These are phyloP conservation scores for Kingdonia uniflora DNA, from an alignment of 164 flowering plant species.

Conservation along the genomic window DNA sequence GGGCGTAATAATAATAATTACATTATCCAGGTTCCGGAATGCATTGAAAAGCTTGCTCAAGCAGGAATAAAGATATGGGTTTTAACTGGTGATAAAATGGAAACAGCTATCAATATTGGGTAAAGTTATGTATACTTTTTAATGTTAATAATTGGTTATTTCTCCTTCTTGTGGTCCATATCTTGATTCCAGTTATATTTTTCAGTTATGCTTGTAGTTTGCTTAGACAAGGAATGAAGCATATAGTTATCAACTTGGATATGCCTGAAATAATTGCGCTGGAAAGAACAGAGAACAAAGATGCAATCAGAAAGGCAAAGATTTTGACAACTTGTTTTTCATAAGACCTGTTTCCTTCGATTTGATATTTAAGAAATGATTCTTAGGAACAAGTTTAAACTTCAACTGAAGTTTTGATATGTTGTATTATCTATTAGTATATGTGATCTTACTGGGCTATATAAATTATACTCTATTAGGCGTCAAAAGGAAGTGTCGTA, in stretches of 20 bases:
- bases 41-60: constrained; percentile 67
- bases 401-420: background rate
- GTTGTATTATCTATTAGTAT: background rate
- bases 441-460: background rate
- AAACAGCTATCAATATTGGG: constrained; percentile 94
- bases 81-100: constrained; percentile 86
- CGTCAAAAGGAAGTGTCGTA: constrained; percentile 40
- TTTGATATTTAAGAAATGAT: no score
- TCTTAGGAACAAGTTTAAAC: background rate
- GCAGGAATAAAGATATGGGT: constrained; percentile 88
- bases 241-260: constrained; percentile 59
- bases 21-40: constrained; percentile 66
- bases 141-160: no score
- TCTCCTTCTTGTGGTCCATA: background rate
- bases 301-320: constrained; percentile 53
- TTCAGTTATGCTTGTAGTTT: constrained; percentile 80
- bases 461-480: constrained; percentile 28
- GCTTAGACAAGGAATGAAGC: constrained; percentile 66
- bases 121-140: constrained; percentile 13
- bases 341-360: no score
- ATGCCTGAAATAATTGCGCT: constrained; percentile 41
- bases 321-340: no score
- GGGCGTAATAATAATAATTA: background rate
- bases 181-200: background rate
- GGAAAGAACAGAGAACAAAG: constrained; percentile 62